A percentile compares a stretch with the other conserved stretches of the same genome.
Evolutionary conservation across 768 basidiomycete genomes (phyloP).

Genomic region (Asterophora parasitica): DNA sequence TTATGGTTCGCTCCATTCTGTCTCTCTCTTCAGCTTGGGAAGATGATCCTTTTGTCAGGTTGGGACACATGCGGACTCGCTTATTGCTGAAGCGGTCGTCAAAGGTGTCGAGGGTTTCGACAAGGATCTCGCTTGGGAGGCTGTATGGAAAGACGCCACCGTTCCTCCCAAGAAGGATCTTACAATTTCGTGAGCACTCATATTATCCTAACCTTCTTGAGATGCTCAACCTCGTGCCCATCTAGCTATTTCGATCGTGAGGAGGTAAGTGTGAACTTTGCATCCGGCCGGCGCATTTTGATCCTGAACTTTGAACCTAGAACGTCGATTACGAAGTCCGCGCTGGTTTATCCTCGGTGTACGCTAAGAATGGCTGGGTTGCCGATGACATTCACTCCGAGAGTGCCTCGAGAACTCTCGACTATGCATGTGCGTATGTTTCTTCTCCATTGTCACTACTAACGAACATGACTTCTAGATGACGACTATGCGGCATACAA

Average conservation of each 20-base stretch:
- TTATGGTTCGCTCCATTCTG: conserved; percentile 49
- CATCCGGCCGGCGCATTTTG: background rate
- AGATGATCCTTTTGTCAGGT: conserved; percentile 36
- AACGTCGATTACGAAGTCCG: conserved; percentile 77
- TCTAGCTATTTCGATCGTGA: conserved; percentile 65
- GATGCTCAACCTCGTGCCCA: background rate
- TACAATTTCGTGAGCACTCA: conserved; percentile 39
- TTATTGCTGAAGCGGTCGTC: conserved; percentile 65
- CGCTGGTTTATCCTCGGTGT: conserved; percentile 71
- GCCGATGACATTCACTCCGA: conserved; percentile 77
- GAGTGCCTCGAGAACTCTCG: conserved; percentile 72
- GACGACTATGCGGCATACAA: conserved; percentile 73
- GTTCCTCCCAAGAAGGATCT: conserved; percentile 55
- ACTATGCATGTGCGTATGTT: conserved; percentile 61
- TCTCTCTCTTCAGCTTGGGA: background rate
- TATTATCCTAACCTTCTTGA: background rate
- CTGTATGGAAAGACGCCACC: conserved; percentile 70
- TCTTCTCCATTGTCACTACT: background rate
- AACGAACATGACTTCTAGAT: conserved; percentile 51
- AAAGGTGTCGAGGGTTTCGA: conserved; percentile 67
- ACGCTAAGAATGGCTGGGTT: conserved; percentile 64
- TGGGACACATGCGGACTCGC: conserved; percentile 75
- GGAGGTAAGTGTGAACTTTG: conserved; percentile 40
- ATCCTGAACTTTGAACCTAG: conserved; percentile 28
- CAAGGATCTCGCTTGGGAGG: conserved; percentile 60